Conservation (phyloP, 352 stramenopile species). For the Thalassiosira hispida region DNA sequence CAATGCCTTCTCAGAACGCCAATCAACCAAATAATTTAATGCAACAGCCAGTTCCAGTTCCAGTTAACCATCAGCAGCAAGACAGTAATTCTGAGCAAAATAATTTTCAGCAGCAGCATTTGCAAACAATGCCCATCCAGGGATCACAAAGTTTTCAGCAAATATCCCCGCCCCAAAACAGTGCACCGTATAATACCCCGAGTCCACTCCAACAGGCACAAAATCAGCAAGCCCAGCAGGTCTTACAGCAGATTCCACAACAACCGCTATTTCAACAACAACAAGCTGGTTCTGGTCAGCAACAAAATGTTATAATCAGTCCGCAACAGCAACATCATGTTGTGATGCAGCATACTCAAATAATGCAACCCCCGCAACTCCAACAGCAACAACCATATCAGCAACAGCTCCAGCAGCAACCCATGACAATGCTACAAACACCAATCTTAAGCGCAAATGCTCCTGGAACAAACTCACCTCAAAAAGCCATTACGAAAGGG, state of each 20-base stretch:
- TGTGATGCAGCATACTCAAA: slow-evolving; percentile 13
- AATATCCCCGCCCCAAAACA: slow-evolving; percentile 1
- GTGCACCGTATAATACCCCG: neutral
- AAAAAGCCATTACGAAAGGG: slow-evolving; percentile 36
- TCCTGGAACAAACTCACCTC: neutral
- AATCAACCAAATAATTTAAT: slow-evolving; percentile 5
- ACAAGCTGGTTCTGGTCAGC: neutral
- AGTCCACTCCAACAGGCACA: neutral
- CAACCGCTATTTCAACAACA: slow-evolving; percentile 1
- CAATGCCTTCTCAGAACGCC: neutral
- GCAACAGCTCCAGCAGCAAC: slow-evolving; percentile 25
- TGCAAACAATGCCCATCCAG: neutral
- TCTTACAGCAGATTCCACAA: slow-evolving; percentile 10
- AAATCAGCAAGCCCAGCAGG: neutral
- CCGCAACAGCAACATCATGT: slow-evolving; percentile 11
- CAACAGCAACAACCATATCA: slow-evolving; percentile 11
- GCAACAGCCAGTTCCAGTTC: neutral
- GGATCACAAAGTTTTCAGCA: slow-evolving; percentile 1
- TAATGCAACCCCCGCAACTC: slow-evolving; percentile 1
- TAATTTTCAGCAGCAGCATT: neutral
- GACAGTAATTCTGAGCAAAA: neutral
- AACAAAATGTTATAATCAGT: slow-evolving; percentile 10
- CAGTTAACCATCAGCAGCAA: slow-evolving; percentile 3
- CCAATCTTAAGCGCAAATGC: slow-evolving; percentile 27
- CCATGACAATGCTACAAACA: slow-evolving; percentile 29